Evolutionary conservation across 352 stramenopile species (phyloP), one percentile per base, ranked within the genome.

Genomic region (Chrysophaeum taylorii): DNA sequence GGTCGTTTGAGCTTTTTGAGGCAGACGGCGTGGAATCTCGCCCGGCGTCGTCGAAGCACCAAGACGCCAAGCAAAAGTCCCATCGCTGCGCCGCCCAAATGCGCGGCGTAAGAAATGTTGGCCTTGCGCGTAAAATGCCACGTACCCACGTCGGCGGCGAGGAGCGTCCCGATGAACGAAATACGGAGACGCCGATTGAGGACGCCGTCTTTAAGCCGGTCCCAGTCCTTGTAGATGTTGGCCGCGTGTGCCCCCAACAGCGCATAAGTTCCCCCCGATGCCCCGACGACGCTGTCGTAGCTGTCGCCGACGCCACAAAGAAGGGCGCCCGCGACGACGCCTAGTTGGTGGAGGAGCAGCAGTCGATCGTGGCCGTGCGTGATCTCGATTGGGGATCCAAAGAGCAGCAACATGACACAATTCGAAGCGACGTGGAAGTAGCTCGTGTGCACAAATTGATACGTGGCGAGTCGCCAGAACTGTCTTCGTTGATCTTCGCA

Each of bases 181-280:
- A 63, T 25, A 5, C 52, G 52, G 9, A 14, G 7, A 2, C 25
- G 2, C 7, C 52, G 25, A 23, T 9, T 4, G 12, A 54, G 5
- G 4, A 33, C 4, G 7, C 52, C 52, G 9, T 7, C 21, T 31
- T 4, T 23, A 15, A 63, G 33, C 9, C 52, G 52, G 52, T 63
- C 52, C 52, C 52, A 63, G 52, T 63, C 52, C 52, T 63, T 63
- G 7, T 15, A 63, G 33, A 63, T 63, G 52, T 25, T 31, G 15
- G 9, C n/a, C 9, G 39, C 25, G 52, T 63, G 52, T 12, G 27
- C 52, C 15, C 52, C 52, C 7, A 63, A 15, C 4, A 63, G 27
- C 2, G 52, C 52, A 23, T 63, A 63, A 12, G 52, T 25, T 5
- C 52, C 52, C 27, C 52, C 52, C 2, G 52, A 63, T 31, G 52